phyloP scores from a whole-genome alignment of 345 rosid species.

The Eucalyptus marginata region DNA sequence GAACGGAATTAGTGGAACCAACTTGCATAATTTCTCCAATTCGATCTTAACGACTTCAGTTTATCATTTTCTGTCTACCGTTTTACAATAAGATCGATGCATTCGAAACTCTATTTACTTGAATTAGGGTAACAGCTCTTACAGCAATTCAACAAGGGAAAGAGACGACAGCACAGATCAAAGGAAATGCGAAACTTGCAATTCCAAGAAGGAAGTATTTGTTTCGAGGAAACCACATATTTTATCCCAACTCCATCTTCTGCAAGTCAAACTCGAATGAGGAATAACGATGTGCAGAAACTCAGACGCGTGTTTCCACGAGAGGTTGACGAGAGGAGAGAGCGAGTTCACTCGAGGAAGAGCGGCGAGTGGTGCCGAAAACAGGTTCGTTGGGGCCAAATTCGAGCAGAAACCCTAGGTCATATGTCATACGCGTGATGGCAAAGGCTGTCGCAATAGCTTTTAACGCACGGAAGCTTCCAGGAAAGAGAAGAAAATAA shows the following conservation, averaged over 20 bases:
- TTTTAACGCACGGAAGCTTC: too few relatives aligned
- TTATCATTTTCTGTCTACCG: background rate
- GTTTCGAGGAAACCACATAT: background rate
- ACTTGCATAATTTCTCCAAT: background rate
- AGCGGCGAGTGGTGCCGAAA: background rate
- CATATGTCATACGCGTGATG: too few relatives aligned
- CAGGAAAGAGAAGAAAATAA: too few relatives aligned
- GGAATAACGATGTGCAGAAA: background rate
- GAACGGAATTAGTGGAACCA: accelerated
- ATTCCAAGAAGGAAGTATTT: background rate
- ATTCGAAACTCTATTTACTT: background rate
- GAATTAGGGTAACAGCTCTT: background rate
- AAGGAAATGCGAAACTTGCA: background rate
- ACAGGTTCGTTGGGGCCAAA: background rate
- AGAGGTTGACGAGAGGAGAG: too few relatives aligned
- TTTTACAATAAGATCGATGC: background rate
- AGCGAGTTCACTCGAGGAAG: background rate
- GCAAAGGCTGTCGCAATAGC: too few relatives aligned
- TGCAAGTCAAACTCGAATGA: too few relatives aligned
- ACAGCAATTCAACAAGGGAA: background rate
- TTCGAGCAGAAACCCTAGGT: too few relatives aligned
- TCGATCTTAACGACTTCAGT: background rate
- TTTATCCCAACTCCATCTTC: background rate
- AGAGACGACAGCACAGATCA: background rate
- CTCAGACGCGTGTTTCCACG: background rate